Conservation (phyloP, 2,329 filamentous ascomycete genomes). For the Xylogone sp. region DNA sequence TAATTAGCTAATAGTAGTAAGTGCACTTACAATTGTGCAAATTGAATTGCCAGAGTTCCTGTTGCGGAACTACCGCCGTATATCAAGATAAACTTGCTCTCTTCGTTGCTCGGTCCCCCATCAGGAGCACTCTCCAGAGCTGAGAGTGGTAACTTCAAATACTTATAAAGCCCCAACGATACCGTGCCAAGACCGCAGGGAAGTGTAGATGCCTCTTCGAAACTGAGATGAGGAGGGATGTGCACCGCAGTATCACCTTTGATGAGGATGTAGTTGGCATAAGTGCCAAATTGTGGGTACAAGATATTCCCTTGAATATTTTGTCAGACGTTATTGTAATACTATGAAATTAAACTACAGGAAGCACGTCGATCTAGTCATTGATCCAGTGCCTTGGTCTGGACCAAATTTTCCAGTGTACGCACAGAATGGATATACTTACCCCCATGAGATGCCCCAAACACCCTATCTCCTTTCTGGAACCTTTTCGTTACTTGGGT, state of each 20-base stretch:
- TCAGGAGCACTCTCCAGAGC: slow-evolving; percentile 10
- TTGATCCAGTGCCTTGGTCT: too few species aligned
- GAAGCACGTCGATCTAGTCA: too few species aligned
- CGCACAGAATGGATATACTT: background rate
- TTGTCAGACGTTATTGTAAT: too few species aligned
- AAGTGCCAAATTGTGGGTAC: slow-evolving; percentile 18
- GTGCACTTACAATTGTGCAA: slow-evolving; percentile 33
- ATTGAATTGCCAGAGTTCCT: slow-evolving; percentile 42
- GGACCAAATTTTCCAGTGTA: too few species aligned
- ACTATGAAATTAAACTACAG: too few species aligned
- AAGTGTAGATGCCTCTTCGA: slow-evolving; percentile 38
- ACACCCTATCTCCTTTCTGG: slow-evolving; percentile 17
- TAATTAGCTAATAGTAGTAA: background rate
- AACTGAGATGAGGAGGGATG: slow-evolving; percentile 38
- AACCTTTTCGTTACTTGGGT: slow-evolving; percentile 14
- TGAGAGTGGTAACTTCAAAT: slow-evolving; percentile 22
- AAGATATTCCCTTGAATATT: slow-evolving; percentile 8
- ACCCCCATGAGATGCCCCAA: slow-evolving; percentile 17
- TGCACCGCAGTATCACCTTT: slow-evolving; percentile 37
- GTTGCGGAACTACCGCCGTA: slow-evolving; percentile 47
- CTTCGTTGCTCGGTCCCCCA: slow-evolving; percentile 7
- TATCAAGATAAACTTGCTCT: slow-evolving; percentile 34
- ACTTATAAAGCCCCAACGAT: slow-evolving; percentile 13
- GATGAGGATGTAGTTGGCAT: slow-evolving; percentile 17
- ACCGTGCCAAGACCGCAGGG: slow-evolving; percentile 11